These are phyloP conservation scores for Sporobolus alterniflorus DNA, from an alignment of 202 grass and related monocot species.

Conservation along the genomic window DNA sequence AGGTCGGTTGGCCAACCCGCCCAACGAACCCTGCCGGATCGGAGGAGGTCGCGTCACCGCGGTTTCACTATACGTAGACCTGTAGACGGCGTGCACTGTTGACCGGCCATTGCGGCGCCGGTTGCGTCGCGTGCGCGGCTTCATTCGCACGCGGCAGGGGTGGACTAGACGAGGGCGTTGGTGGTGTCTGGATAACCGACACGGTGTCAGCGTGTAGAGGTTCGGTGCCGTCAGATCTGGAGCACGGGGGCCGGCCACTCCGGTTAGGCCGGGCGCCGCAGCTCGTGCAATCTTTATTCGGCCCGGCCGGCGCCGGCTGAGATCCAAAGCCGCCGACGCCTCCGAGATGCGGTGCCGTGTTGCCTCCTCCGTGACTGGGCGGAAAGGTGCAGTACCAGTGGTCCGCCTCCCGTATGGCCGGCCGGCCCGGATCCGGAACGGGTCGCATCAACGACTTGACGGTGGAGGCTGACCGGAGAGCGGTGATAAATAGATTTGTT, in stretches of 20 bases:
- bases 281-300: background rate
- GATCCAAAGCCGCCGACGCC: slow-evolving; percentile 38
- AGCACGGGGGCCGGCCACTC: background rate
- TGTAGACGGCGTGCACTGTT: slow-evolving; percentile 23
- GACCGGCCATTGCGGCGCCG: slow-evolving; percentile 1
- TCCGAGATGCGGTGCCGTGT: background rate
- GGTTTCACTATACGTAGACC: too few species aligned
- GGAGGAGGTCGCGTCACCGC: background rate
- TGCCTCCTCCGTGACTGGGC: slow-evolving; percentile 21
- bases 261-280: background rate
- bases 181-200: background rate
- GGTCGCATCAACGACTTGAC: background rate
- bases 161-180: background rate
- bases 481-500: background rate
- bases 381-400: slow-evolving; percentile 7
- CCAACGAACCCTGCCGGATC: background rate
- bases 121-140: slow-evolving; percentile 15
- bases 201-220: slow-evolving; percentile 14
- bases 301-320: background rate
- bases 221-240: slow-evolving; percentile 22
- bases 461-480: background rate
- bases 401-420: background rate
- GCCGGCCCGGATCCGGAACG: slow-evolving; percentile 1
- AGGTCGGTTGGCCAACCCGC: background rate
- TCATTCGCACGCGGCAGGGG: background rate